Percentiles rank a stretch among this genome's conserved stretches.
Evolutionary conservation across 177 flowering plant species (phyloP).

Genomic region (Vitis hybrid): DNA sequence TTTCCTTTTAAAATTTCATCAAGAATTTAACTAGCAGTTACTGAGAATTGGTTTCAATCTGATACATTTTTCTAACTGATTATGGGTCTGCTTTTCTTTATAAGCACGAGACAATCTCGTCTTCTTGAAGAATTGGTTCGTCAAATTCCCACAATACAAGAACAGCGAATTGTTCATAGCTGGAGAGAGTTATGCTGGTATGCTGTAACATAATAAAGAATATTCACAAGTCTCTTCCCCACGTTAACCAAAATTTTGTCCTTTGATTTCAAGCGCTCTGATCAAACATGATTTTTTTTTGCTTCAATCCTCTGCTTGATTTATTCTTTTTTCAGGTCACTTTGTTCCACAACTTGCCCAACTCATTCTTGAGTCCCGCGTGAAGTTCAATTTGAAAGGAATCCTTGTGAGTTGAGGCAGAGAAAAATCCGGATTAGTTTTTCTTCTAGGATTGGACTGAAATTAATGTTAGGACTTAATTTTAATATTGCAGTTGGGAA

Average conservation of each 20-base stretch:
- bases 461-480: background rate
- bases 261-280: background rate
- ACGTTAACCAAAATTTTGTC: too few relatives aligned
- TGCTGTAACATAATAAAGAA: background rate
- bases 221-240: too few relatives aligned
- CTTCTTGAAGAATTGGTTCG: too few relatives aligned
- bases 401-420: slow-evolving; percentile 40
- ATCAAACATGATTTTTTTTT: too few relatives aligned
- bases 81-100: too few relatives aligned
- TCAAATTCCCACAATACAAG: too few relatives aligned
- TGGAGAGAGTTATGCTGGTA: slow-evolving; percentile 7
- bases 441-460: too few relatives aligned
- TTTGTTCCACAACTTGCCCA: slow-evolving; percentile 54
- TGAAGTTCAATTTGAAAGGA: slow-evolving; percentile 48
- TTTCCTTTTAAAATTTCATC: background rate
- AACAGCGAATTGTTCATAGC: too few relatives aligned
- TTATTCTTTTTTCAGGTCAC: slow-evolving; percentile 32
- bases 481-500: slow-evolving; percentile 33
- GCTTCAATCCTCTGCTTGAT: background rate
- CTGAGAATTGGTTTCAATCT: background rate
- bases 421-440: too few relatives aligned
- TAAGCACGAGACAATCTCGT: too few relatives aligned
- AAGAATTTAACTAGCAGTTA: background rate
- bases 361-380: slow-evolving; percentile 35
- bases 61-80: too few relatives aligned